Conservation (phyloP, 306 rosid species). For the Dryas octopetala region DNA sequence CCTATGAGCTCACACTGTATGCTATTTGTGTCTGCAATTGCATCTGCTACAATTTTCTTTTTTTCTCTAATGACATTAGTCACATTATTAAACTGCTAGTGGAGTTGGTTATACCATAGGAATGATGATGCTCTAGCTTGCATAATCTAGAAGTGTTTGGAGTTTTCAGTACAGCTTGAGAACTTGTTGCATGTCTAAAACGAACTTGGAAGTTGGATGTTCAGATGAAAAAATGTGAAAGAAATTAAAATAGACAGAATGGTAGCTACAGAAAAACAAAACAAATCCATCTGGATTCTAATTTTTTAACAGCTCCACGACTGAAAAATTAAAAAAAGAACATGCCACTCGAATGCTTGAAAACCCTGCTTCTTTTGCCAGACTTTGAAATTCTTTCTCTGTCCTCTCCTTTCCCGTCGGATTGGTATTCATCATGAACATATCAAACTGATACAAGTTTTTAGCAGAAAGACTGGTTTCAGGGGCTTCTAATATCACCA, state of each 20-base stretch:
- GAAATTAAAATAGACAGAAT: not conserved
- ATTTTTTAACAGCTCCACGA: conserved; percentile 19
- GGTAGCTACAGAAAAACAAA: not conserved
- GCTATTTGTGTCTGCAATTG: conserved; percentile 1
- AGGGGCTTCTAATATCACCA: conserved; percentile 27
- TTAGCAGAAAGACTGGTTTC: conserved; percentile 23
- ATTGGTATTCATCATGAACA: conserved; percentile 24
- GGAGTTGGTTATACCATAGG: no score
- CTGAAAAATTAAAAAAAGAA: conserved; percentile 16
- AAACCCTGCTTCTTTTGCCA: conserved; percentile 32
- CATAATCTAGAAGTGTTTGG: no score
- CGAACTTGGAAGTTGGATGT: no score
- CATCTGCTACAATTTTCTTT: not conserved
- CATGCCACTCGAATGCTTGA: conserved; percentile 16
- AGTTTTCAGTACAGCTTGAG: no score
- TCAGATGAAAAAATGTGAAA: not conserved
- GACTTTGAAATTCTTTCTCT: conserved; percentile 4
- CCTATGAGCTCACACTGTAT: not conserved
- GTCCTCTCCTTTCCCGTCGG: conserved; percentile 14
- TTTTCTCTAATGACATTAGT: not conserved
- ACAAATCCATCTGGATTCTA: conserved; percentile 1
- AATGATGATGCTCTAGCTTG: no score
- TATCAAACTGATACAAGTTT: conserved; percentile 28
- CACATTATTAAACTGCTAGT: not conserved
- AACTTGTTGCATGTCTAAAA: no score